These are phyloP conservation scores for Leccinum subtestaceum DNA, from an alignment of 768 basidiomycete genomes.

Conservation along the genomic window DNA sequence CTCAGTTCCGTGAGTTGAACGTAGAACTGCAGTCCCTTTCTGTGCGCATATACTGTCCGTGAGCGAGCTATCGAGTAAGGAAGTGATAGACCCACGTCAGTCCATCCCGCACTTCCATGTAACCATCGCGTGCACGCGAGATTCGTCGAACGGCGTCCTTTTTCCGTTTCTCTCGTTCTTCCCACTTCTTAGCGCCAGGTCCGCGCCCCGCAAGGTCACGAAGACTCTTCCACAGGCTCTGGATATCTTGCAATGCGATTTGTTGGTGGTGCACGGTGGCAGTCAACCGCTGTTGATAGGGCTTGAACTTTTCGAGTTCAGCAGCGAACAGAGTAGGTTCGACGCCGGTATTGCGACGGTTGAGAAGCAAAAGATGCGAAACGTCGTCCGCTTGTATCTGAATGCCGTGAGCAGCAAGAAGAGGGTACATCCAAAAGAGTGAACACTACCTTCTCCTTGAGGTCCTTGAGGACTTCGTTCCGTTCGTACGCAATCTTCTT, in stretches of 20 bases:
- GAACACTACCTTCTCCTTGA: conserved; percentile 84
- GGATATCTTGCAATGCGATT: conserved; percentile 68
- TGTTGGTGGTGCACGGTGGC: conserved; percentile 80
- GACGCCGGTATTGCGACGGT: conserved; percentile 77
- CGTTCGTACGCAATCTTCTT: conserved; percentile 85
- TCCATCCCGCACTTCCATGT: conserved; percentile 84
- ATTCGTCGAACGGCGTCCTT: conserved; percentile 73
- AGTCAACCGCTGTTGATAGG: conserved; percentile 80
- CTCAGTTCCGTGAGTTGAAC: conserved; percentile 69
- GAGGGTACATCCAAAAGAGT: background rate
- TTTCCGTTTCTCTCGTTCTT: conserved; percentile 73
- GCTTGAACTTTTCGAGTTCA: conserved; percentile 94
- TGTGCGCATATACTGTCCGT: conserved; percentile 27
- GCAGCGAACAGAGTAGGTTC: conserved; percentile 88
- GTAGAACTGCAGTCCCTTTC: conserved; percentile 90
- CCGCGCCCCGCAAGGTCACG: conserved; percentile 58
- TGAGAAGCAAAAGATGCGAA: conserved; percentile 88
- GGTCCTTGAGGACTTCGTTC: conserved; percentile 82
- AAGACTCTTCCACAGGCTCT: conserved; percentile 61
- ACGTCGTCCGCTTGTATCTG: conserved; percentile 97
- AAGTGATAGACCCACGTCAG: conserved; percentile 55
- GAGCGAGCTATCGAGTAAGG: conserved; percentile 4
- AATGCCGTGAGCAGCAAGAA: background rate
- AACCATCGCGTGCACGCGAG: conserved; percentile 73
- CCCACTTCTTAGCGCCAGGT: conserved; percentile 74